phyloP scores from a whole-genome alignment of 139 green algal species.

The Chlorella sp. region DNA sequence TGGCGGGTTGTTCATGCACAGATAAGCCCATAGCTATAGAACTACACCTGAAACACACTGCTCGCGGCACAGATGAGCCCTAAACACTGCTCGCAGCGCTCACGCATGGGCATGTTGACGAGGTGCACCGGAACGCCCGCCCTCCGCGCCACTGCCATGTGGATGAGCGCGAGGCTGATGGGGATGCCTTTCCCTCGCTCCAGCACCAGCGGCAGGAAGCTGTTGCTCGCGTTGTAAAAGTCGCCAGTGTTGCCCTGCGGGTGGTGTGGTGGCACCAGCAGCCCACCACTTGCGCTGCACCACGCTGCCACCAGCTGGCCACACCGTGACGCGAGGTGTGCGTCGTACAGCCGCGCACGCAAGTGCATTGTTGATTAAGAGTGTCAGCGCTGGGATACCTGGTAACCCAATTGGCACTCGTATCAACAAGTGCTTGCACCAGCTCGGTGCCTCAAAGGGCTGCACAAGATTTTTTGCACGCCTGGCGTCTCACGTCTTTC shows the following conservation, averaged over 20 bases:
- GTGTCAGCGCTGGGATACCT: no score
- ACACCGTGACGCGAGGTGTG: no score
- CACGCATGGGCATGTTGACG: constrained; percentile 47
- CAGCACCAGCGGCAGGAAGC: constrained; percentile 4
- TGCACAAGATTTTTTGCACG: no score
- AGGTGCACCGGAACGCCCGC: constrained; percentile 38
- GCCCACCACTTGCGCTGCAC: no score
- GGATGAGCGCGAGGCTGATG: constrained; percentile 48
- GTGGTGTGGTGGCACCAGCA: no score
- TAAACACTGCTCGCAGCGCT: not conserved
- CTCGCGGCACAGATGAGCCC: not conserved
- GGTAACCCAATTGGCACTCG: no score
- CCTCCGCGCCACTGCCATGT: constrained; percentile 40
- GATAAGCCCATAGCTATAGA: not conserved
- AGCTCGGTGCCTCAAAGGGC: no score
- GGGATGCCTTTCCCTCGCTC: constrained; percentile 42
- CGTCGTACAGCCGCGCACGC: no score
- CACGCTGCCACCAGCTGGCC: no score
- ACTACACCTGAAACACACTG: not conserved
- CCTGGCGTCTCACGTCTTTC: no score
- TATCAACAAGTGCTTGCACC: no score
- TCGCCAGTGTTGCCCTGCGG: not conserved
- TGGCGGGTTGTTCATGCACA: not conserved
- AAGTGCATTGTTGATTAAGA: no score
- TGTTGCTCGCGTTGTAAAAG: not conserved